Conservation (phyloP, 2,329 filamentous ascomycete species). For the Purpureocillium takamizusanense region DNA sequence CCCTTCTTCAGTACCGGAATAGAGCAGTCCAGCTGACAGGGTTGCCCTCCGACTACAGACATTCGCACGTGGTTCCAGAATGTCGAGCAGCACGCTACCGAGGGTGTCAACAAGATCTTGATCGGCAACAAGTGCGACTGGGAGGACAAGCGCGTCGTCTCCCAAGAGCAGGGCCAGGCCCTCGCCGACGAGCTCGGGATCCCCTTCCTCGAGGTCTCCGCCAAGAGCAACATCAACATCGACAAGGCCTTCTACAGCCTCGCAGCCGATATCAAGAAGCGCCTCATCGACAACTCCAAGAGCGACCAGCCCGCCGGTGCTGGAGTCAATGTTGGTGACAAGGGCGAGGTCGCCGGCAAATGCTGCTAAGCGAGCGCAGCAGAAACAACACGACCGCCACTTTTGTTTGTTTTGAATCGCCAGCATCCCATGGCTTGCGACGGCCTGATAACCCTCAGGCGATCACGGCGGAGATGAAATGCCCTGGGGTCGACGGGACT, state of each 20-base stretch:
- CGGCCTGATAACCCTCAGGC: no score
- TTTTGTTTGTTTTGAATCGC: no score
- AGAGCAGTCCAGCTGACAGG: neutral
- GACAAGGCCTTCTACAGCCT: conserved; percentile 97
- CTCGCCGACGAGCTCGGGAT: conserved; percentile 94
- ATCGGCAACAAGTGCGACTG: conserved; percentile 99
- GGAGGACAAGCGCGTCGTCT: conserved; percentile 96
- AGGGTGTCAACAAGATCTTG: conserved; percentile 98
- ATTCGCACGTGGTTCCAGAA: conserved; percentile 99
- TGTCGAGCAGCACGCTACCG: conserved; percentile 94
- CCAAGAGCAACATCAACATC: conserved; percentile 99
- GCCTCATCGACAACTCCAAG: conserved; percentile 86
- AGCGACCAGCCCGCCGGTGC: conserved; percentile 51
- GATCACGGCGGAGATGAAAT: no score
- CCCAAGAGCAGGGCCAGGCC: conserved; percentile 84
- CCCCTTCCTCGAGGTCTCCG: conserved; percentile 95
- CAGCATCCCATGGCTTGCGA: no score
- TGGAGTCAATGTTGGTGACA: conserved; percentile 62
- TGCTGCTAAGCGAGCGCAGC: conserved; percentile 55
- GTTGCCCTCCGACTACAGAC: conserved; percentile 50
- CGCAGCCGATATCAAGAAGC: conserved; percentile 95
- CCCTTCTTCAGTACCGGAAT: no score
- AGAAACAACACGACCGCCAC: no score
- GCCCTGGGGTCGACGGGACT: no score
- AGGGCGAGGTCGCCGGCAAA: conserved; percentile 54